These are phyloP conservation scores for Saturnispora besseyi DNA, from an alignment of 805 yeast genomes.

Conservation along the genomic window DNA sequence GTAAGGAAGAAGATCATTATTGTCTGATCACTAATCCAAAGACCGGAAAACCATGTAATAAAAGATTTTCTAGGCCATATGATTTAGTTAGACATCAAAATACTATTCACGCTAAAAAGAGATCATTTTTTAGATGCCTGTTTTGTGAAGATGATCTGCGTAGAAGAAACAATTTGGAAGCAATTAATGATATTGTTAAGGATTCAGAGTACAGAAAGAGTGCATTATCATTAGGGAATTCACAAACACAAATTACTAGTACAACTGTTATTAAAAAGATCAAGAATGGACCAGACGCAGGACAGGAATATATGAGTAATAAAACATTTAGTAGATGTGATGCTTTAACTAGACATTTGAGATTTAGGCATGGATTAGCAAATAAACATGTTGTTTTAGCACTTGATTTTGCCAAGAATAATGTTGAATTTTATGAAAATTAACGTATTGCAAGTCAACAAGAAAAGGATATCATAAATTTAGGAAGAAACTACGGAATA, in stretches of 20 bases:
- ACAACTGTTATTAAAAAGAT: conserved; percentile 33
- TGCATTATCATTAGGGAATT: conserved; percentile 23
- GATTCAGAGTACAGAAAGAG: conserved; percentile 21
- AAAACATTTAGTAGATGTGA: conserved; percentile 91
- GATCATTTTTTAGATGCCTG: conserved; percentile 77
- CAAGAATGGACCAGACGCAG: conserved; percentile 19
- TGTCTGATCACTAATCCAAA: conserved; percentile 53
- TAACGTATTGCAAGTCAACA: not conserved
- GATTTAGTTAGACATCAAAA: conserved; percentile 94
- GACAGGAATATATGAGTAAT: conserved; percentile 24
- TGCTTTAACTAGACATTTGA: conserved; percentile 87
- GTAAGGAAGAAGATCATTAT: conserved; percentile 33
- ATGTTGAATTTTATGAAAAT: conserved; percentile 49
- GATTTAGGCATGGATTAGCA: conserved; percentile 75
- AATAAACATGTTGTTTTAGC: conserved; percentile 62
- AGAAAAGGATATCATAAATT: not conserved
- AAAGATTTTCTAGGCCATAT: conserved; percentile 86
- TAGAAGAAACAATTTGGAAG: conserved; percentile 31
- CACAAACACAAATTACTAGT: conserved; percentile 24
- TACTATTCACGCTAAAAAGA: conserved; percentile 85
- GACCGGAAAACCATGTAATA: conserved; percentile 57
- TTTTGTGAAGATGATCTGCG: conserved; percentile 70
- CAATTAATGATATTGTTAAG: conserved; percentile 38
- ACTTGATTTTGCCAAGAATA: conserved; percentile 65
- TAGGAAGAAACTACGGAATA: not conserved